Evolutionary conservation across 352 stramenopile species (phyloP), one percentile per base, ranked within the genome.

Genomic region (Blastocystis sp.): DNA sequence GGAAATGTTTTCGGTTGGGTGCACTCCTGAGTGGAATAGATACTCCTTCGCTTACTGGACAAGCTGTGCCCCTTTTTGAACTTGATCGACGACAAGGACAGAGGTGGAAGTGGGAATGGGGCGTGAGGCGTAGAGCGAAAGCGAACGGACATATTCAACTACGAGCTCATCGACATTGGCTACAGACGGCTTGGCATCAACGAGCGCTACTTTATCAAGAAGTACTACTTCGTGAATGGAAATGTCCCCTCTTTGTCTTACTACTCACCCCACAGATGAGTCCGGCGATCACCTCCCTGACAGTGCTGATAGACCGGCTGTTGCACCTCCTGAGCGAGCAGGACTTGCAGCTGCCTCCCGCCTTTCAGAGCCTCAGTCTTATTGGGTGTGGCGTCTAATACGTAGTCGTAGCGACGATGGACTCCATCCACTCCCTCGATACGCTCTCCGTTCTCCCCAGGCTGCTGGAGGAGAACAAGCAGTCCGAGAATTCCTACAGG

Each of bases 221-320:
- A 61, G 45, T 84, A 84, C 74, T 84, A 84, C 74, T 84, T 84
- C 48, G 48, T 40, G 40, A 67, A 84, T 69, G n/a, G 61, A 14
- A 84, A 84, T 69, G 74, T 84, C 21, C 17, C n/a, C 21, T 14
- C n/a, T 43, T 7, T 56, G 48, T 7, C 48, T 56, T 34, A 5
- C 59, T 67, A 1, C 19, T 2, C 21, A 19, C 14, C 34, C 0
- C 1, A 0, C 69, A 84, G 74, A 67, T 84, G 74, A 84, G 74
- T 84, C 74, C 74, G 0, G 48, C 56, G 5, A 67, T 84, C 0
- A 84, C 74, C 1, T 67, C 56, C 11, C 9, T 84, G 2, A 48
- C 74, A 0, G 41, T 84, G 1, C 61, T 84, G 10, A 84, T 84
- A 34, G n/a, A 43, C 52, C 48, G 14, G 34, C 56, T 84, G 2